phyloP scores from a whole-genome alignment of 257 asterid species.

The Solanum dulcamara region DNA sequence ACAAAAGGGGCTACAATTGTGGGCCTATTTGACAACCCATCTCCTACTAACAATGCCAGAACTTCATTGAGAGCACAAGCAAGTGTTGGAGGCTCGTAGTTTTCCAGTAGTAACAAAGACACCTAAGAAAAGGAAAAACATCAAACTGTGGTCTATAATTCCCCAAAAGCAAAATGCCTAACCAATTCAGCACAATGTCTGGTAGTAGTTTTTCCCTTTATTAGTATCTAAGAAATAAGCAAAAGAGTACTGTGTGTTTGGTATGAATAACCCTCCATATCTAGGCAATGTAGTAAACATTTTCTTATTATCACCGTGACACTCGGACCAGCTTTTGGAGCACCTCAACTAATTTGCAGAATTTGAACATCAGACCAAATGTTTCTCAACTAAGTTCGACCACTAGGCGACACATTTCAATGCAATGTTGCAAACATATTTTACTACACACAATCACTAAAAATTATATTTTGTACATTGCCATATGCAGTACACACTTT shows the following conservation, averaged over 20 bases:
- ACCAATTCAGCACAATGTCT: neutral
- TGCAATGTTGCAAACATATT: neutral
- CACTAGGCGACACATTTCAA: neutral
- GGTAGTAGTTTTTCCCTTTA: neutral
- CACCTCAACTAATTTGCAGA: neutral
- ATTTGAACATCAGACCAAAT: neutral
- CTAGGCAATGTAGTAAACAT: neutral
- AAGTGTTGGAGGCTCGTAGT: constrained; percentile 52
- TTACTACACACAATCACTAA: neutral
- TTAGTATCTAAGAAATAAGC: neutral
- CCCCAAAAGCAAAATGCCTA: neutral
- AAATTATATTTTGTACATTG: neutral
- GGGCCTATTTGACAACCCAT: constrained; percentile 31
- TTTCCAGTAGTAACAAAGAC: constrained; percentile 50
- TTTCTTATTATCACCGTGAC: neutral
- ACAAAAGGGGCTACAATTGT: constrained; percentile 52
- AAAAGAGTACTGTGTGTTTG: neutral
- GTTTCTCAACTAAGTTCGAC: neutral
- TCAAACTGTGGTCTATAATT: neutral
- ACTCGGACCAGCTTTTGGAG: neutral
- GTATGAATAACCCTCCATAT: neutral
- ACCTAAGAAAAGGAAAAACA: constrained; percentile 28
- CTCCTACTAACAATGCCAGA: constrained; percentile 39
- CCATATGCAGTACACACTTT: neutral
- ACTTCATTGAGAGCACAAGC: constrained; percentile 77